These are phyloP conservation scores for Neonothopanus nambi DNA, from an alignment of 1,284 basidiomycete species.

Conservation along the genomic window DNA sequence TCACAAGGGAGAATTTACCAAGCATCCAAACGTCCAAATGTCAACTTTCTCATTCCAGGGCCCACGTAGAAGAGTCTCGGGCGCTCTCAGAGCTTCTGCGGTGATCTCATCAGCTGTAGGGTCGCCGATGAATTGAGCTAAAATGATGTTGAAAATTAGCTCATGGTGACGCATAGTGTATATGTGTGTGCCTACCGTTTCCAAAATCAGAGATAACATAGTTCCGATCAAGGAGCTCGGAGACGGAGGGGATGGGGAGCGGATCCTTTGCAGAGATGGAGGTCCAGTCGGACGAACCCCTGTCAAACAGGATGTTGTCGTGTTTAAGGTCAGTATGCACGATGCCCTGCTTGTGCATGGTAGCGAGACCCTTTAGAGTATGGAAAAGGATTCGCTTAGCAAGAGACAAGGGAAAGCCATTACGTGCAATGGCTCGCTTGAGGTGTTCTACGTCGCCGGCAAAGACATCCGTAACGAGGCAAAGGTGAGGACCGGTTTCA, in stretches of 20 bases:
- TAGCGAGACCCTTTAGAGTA: constrained; percentile 23
- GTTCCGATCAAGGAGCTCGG: constrained; percentile 24
- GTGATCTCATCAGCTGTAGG: constrained; percentile 21
- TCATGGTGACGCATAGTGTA: not conserved
- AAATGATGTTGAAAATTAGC: not conserved
- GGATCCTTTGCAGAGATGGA: constrained; percentile 28
- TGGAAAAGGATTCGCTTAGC: constrained; percentile 31
- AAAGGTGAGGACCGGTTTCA: constrained; percentile 26
- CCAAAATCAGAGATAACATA: constrained; percentile 34
- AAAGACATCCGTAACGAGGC: constrained; percentile 28
- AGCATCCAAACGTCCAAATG: constrained; percentile 36
- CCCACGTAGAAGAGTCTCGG: constrained; percentile 30
- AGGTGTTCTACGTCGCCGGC: constrained; percentile 28
- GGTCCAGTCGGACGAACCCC: constrained; percentile 20
- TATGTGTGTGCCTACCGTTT: constrained; percentile 21
- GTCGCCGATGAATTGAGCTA: constrained; percentile 11
- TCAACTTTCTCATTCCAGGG: constrained; percentile 33
- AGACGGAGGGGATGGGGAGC: constrained; percentile 27
- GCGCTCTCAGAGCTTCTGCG: constrained; percentile 26
- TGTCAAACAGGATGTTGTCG: constrained; percentile 29
- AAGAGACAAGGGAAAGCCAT: constrained; percentile 22
- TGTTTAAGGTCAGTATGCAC: constrained; percentile 33
- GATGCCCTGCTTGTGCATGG: constrained; percentile 23
- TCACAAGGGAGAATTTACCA: constrained; percentile 21
- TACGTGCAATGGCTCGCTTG: constrained; percentile 4